phyloP scores from a whole-genome alignment of 108 stramenopile species.

The Parietichytrium sp. region DNA sequence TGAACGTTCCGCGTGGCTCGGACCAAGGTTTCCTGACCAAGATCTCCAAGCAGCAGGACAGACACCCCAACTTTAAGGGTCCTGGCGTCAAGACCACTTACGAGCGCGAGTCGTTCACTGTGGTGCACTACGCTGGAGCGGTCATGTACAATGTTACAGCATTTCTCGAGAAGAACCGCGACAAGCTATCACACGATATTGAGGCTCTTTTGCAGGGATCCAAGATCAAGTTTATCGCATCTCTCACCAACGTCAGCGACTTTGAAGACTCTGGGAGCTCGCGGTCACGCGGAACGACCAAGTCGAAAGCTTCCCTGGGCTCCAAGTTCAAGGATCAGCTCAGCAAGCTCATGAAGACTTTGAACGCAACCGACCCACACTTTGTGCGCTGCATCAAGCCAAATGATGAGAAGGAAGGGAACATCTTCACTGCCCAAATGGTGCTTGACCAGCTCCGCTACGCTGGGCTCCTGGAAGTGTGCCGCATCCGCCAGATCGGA shows the following conservation, averaged over 20 bases:
- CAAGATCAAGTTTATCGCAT: constrained; percentile 43
- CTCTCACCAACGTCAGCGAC: constrained; percentile 5
- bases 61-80: constrained; percentile 52
- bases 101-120: constrained; percentile 48
- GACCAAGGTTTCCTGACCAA: constrained; percentile 60
- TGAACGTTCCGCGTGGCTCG: constrained; percentile 55
- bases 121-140: constrained; percentile 56
- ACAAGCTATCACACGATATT: constrained; percentile 63
- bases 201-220: constrained; percentile 47
- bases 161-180: constrained; percentile 64
- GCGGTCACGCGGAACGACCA: background rate
- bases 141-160: constrained; percentile 56
- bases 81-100: constrained; percentile 48
- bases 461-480: constrained; percentile 59
- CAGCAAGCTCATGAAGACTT: constrained; percentile 72
- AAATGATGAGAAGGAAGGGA: constrained; percentile 67
- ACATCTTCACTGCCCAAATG: constrained; percentile 47
- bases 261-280: background rate
- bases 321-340: constrained; percentile 84
- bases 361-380: constrained; percentile 91
- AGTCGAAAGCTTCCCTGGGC: constrained; percentile 50
- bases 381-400: constrained; percentile 98
- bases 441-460: constrained; percentile 59
- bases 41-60: constrained; percentile 53
- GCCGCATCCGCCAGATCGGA: constrained; percentile 60